Conservation (phyloP, 2,329 filamentous ascomycete species). For the Fusarium sp. region DNA sequence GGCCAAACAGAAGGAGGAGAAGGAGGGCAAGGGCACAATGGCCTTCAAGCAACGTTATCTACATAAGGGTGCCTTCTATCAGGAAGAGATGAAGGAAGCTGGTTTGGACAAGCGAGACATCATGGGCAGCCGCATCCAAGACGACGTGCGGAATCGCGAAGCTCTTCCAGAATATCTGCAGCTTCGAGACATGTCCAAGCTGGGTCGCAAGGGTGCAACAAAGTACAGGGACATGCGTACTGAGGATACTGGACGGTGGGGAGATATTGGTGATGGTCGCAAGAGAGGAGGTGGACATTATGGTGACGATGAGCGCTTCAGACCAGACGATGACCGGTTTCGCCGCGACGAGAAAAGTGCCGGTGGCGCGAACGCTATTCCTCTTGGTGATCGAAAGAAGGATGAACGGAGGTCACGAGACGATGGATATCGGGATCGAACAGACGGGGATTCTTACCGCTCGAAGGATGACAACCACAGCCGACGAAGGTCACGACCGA, state of each 20-base stretch:
- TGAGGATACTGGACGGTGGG: slow-evolving; percentile 94
- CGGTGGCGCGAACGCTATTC: slow-evolving; percentile 77
- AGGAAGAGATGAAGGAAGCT: slow-evolving; percentile 79
- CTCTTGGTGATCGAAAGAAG: slow-evolving; percentile 63
- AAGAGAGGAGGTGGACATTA: slow-evolving; percentile 48
- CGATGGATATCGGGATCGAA: slow-evolving; percentile 39
- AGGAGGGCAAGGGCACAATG: slow-evolving; percentile 81
- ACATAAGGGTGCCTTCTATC: slow-evolving; percentile 96
- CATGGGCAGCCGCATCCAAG: slow-evolving; percentile 84
- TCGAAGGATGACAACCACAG: slow-evolving; percentile 36
- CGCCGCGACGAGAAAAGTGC: slow-evolving; percentile 56
- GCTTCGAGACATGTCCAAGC: slow-evolving; percentile 90
- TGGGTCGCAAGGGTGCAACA: slow-evolving; percentile 91
- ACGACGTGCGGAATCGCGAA: slow-evolving; percentile 85
- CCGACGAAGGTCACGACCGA: slow-evolving; percentile 50
- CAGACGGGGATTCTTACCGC: slow-evolving; percentile 36
- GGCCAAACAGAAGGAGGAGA: slow-evolving; percentile 82
- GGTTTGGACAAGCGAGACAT: slow-evolving; percentile 84
- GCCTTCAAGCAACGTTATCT: slow-evolving; percentile 95
- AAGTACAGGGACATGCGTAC: slow-evolving; percentile 88
- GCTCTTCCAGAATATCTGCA: slow-evolving; percentile 91
- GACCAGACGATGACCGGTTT: slow-evolving; percentile 68
- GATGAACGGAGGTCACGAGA: slow-evolving; percentile 46
- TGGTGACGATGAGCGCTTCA: slow-evolving; percentile 73
- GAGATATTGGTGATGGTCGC: slow-evolving; percentile 67